Conservation (phyloP, 164 flowering plant species). For the Piper longum region DNA sequence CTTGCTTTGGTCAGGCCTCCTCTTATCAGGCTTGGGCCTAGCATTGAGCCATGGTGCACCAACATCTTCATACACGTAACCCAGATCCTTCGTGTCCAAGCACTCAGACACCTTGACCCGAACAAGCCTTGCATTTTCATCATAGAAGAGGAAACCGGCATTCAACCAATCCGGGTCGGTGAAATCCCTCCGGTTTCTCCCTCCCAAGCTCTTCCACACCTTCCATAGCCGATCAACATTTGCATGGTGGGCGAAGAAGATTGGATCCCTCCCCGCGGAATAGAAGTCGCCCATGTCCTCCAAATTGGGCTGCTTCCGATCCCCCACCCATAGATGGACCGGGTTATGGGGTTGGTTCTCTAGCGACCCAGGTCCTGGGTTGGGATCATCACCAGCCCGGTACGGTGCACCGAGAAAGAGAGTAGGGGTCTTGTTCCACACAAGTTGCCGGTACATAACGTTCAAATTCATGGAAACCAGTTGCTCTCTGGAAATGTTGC, state of each 20-base stretch:
- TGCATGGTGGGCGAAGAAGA: slow-evolving; percentile 18
- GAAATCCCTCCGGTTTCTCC: slow-evolving; percentile 11
- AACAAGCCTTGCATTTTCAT: slow-evolving; percentile 21
- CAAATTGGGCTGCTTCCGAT: slow-evolving; percentile 9
- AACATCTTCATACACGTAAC: slow-evolving; percentile 37
- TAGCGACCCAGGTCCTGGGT: slow-evolving; percentile 28
- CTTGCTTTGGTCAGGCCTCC: slow-evolving; percentile 10
- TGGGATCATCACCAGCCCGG: slow-evolving; percentile 26
- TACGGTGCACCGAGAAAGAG: slow-evolving; percentile 35
- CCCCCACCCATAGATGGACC: slow-evolving; percentile 34
- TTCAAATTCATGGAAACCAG: slow-evolving; percentile 22
- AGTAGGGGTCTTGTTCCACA: slow-evolving; percentile 18
- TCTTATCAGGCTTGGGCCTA: background rate
- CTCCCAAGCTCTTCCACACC: slow-evolving; percentile 17
- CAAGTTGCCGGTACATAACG: slow-evolving; percentile 43
- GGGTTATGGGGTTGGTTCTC: slow-evolving; percentile 33
- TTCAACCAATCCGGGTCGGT: slow-evolving; percentile 21
- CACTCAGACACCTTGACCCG: slow-evolving; percentile 23
- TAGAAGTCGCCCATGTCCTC: slow-evolving; percentile 16
- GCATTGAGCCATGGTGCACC: slow-evolving; percentile 29
- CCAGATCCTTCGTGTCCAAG: slow-evolving; percentile 20
- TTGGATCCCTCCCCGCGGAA: slow-evolving; percentile 14
- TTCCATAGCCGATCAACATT: slow-evolving; percentile 22
- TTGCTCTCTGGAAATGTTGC: background rate
- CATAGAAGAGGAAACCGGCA: slow-evolving; percentile 19